Percentiles rank a stretch among this genome's conserved stretches.
These are phyloP conservation scores for Chaetomium fimeti DNA, from an alignment of 495 filamentous ascomycete genomes.

Conservation along the genomic window DNA sequence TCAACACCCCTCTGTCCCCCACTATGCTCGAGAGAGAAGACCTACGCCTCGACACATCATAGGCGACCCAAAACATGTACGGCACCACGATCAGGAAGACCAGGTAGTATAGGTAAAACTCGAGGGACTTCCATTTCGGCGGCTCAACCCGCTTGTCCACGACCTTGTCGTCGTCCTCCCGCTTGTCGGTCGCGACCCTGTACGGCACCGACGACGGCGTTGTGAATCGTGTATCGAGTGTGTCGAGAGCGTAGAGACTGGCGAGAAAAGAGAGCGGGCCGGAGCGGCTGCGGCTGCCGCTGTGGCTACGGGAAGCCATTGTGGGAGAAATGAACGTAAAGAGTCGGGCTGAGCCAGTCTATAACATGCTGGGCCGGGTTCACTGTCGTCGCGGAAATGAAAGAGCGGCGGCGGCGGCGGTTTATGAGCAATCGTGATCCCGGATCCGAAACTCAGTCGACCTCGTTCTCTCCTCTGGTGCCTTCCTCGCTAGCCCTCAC, in stretches of 20 bases:
- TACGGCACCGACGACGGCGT: slow-evolving; percentile 66
- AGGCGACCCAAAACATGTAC: slow-evolving; percentile 85
- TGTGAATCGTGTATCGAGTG: slow-evolving; percentile 89
- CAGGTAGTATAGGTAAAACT: slow-evolving; percentile 81
- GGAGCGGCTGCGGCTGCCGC: slow-evolving; percentile 16
- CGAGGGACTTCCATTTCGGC: slow-evolving; percentile 77
- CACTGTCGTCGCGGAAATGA: slow-evolving; percentile 2
- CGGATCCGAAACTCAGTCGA: not conserved
- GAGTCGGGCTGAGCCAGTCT: no score
- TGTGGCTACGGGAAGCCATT: slow-evolving; percentile 17
- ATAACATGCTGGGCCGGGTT: not conserved
- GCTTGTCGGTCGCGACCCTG: slow-evolving; percentile 45
- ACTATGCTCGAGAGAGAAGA: not conserved
- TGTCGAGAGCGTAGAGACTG: slow-evolving; percentile 78
- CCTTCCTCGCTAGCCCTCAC: not conserved
- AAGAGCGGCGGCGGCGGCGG: slow-evolving; percentile 13
- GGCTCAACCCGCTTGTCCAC: slow-evolving; percentile 48
- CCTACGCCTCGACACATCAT: slow-evolving; percentile 83
- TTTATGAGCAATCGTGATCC: not conserved
- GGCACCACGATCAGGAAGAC: slow-evolving; percentile 67
- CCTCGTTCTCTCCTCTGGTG: not conserved
- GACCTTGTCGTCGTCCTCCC: slow-evolving; percentile 33
- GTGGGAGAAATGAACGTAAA: not conserved
- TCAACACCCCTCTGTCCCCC: not conserved
- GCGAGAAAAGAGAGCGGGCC: slow-evolving; percentile 36